Conservation (phyloP, 1,284 basidiomycete species). For the Moesziomyces sp. region DNA sequence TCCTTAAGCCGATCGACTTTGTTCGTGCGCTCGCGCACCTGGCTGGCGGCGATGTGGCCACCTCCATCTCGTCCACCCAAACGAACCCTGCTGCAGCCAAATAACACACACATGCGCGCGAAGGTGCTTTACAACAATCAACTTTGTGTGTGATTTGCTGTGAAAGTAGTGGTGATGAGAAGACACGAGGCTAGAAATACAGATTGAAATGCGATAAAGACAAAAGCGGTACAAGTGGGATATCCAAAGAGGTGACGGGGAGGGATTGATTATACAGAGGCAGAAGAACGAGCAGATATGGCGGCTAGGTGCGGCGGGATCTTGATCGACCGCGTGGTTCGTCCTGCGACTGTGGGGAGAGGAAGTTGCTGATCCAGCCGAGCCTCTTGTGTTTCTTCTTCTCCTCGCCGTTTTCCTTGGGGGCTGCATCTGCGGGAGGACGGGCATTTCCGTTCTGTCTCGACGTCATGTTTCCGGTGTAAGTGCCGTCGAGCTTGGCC, state of each 20-base stretch:
- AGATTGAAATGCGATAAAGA: background rate
- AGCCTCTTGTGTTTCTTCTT: conserved; percentile 12
- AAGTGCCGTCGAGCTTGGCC: conserved; percentile 41
- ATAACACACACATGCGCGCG: background rate
- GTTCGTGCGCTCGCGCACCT: conserved; percentile 73
- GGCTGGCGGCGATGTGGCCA: conserved; percentile 30
- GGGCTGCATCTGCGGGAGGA: conserved; percentile 8
- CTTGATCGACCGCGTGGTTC: background rate
- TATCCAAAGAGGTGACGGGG: background rate
- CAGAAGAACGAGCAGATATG: background rate
- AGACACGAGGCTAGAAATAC: conserved; percentile 19
- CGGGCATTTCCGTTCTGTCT: conserved; percentile 39
- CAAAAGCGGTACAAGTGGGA: no score
- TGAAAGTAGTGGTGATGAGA: no score
- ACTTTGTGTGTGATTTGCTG: background rate
- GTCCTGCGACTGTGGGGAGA: conserved; percentile 5
- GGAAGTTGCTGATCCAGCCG: background rate
- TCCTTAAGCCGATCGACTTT: conserved; percentile 88
- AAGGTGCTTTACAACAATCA: background rate
- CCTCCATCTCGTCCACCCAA: background rate
- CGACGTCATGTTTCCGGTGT: conserved; percentile 33
- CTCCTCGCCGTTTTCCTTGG: background rate
- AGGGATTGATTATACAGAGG: background rate
- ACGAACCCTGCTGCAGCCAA: conserved; percentile 1
- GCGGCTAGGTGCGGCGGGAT: background rate